These are phyloP conservation scores for Castanea crenata DNA, from an alignment of 306 rosid species.

Conservation along the genomic window DNA sequence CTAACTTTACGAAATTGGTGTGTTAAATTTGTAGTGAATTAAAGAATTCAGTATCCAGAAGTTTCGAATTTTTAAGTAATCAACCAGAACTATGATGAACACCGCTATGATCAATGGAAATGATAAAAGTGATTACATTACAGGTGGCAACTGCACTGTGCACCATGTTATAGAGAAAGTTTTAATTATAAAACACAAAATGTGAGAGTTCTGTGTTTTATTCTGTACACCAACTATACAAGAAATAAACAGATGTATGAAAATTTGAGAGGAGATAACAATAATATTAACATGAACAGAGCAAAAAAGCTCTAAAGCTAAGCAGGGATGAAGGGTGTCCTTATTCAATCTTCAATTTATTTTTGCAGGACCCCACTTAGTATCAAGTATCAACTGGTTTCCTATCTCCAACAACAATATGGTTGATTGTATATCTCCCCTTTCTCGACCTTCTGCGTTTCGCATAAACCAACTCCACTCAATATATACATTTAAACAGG, in stretches of 20 bases:
- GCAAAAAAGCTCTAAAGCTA: background rate
- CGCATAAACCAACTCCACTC: background rate
- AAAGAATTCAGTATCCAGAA: too few species aligned
- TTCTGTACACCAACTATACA: constrained; percentile 12
- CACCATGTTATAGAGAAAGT: background rate
- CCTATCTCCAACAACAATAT: background rate
- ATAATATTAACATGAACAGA: background rate
- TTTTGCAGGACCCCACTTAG: background rate
- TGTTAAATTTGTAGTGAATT: background rate
- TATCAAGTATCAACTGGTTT: background rate
- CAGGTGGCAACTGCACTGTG: background rate
- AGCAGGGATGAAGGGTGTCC: background rate
- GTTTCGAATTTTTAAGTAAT: too few species aligned
- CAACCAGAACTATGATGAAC: too few species aligned
- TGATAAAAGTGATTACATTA: background rate
- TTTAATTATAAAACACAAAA: background rate
- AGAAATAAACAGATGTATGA: background rate
- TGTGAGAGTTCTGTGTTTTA: background rate
- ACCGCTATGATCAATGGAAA: background rate
- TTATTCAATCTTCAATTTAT: background rate
- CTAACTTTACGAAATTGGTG: background rate
- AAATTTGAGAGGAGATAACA: background rate
- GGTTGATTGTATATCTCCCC: background rate
- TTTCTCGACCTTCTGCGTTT: background rate
- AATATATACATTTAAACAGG: background rate